These are phyloP conservation scores for Cryptococcus sp. DNA, from an alignment of 1,284 basidiomycete species.

Conservation along the genomic window DNA sequence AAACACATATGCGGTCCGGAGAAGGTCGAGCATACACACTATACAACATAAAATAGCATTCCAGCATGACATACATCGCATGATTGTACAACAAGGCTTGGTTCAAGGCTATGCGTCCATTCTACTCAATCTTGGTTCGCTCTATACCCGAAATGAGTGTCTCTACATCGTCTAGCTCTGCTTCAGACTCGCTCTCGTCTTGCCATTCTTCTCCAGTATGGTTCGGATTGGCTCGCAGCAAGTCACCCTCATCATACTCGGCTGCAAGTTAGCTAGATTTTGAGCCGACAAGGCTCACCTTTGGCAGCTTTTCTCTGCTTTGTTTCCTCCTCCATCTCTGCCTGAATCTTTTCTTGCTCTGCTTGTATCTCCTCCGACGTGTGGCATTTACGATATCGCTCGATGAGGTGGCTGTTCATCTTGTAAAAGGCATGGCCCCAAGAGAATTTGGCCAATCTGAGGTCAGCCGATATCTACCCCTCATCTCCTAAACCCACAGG, in stretches of 20 bases:
- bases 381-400: constrained; percentile 65
- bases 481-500: constrained; percentile 44
- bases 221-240: constrained; percentile 58
- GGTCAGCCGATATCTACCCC: neutral
- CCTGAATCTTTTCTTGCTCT: constrained; percentile 68
- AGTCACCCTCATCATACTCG: constrained; percentile 48
- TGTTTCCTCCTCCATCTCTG: constrained; percentile 63
- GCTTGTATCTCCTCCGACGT: constrained; percentile 59
- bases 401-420: constrained; percentile 69
- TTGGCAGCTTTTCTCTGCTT: constrained; percentile 46
- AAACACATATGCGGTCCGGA: neutral
- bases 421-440: constrained; percentile 82
- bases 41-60: neutral
- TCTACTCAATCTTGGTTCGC: constrained; percentile 15
- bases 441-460: constrained; percentile 59
- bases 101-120: neutral
- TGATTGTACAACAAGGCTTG: neutral
- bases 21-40: neutral
- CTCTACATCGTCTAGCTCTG: constrained; percentile 36
- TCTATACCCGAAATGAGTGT: constrained; percentile 25
- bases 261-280: constrained; percentile 11
- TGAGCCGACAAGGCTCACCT: neutral
- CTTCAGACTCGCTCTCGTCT: constrained; percentile 16
- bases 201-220: constrained; percentile 43
- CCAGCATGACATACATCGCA: neutral